Evolutionary conservation across 2,329 filamentous ascomycete genomes (phyloP).

Genomic region (Trichoderma simmonsii): DNA sequence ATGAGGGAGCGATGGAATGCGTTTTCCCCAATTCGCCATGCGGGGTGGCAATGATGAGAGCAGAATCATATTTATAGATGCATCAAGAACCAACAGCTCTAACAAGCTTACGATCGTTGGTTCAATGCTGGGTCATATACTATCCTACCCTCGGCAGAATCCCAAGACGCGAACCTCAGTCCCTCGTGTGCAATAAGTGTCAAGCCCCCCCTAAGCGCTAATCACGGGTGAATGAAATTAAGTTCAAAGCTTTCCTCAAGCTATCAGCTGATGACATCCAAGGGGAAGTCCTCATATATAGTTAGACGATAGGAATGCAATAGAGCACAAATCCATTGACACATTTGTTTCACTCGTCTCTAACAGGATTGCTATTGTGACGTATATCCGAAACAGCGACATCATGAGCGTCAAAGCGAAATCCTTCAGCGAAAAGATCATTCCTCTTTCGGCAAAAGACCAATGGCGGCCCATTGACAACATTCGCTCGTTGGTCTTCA

Average conservation of each 20-base stretch:
- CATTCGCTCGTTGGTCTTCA: constrained; percentile 21
- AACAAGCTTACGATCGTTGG: neutral
- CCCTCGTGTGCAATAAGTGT: neutral
- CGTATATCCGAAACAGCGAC: neutral
- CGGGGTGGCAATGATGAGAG: neutral
- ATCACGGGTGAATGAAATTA: neutral
- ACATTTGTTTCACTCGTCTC: neutral
- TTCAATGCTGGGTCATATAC: neutral
- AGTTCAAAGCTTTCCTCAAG: neutral
- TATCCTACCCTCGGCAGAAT: neutral
- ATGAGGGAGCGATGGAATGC: neutral
- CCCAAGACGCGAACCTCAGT: neutral
- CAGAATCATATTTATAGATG: neutral
- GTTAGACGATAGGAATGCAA: neutral
- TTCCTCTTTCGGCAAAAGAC: constrained; percentile 18
- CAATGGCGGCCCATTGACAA: constrained; percentile 20
- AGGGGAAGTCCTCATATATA: neutral
- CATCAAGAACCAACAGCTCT: neutral
- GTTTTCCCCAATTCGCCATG: neutral
- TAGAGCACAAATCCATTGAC: neutral
- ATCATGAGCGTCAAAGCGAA: neutral
- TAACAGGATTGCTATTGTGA: neutral
- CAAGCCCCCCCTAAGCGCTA: constrained; percentile 9
- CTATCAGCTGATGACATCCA: neutral
- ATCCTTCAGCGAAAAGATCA: constrained; percentile 4